Conservation (phyloP, 495 filamentous ascomycete genomes). For the Trichoderma virens region DNA sequence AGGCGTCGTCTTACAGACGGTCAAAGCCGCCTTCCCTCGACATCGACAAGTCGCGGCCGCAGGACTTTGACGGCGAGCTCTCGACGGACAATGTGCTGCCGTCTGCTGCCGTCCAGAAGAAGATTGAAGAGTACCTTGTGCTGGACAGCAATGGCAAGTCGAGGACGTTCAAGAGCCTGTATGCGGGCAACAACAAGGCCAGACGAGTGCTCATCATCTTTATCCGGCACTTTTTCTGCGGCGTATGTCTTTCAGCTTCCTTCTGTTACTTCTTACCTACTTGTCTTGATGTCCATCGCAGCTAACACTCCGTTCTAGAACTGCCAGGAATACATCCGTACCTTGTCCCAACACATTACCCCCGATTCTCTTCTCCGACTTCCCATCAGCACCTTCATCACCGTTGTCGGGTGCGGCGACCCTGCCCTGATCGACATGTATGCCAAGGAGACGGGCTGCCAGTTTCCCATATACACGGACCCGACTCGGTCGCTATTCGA, state of each 20-base stretch:
- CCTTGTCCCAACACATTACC: conserved; percentile 51
- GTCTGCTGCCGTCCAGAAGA: conserved; percentile 34
- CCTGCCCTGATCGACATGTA: conserved; percentile 66
- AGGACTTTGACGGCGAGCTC: conserved; percentile 39
- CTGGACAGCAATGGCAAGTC: conserved; percentile 56
- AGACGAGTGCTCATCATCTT: conserved; percentile 67
- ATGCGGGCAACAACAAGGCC: conserved; percentile 45
- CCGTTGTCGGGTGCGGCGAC: conserved; percentile 73
- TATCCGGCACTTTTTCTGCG: conserved; percentile 85
- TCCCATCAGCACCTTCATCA: conserved; percentile 53
- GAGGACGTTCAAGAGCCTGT: conserved; percentile 60
- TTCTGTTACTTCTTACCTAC: conserved; percentile 7
- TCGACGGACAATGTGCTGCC: conserved; percentile 48
- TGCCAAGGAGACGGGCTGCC: conserved; percentile 50
- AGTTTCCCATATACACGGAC: conserved; percentile 78
- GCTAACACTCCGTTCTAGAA: conserved; percentile 34
- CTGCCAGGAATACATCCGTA: conserved; percentile 66
- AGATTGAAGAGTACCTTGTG: conserved; percentile 50
- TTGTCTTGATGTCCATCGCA: background rate
- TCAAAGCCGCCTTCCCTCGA: conserved; percentile 1
- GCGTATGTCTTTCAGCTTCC: conserved; percentile 44
- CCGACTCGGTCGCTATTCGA: conserved; percentile 62
- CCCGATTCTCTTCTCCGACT: conserved; percentile 49
- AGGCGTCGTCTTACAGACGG: background rate
- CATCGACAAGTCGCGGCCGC: conserved; percentile 15